Evolutionary conservation across 1,284 basidiomycete genomes (phyloP).

Genomic region (Filobasidium uniguttulatum): DNA sequence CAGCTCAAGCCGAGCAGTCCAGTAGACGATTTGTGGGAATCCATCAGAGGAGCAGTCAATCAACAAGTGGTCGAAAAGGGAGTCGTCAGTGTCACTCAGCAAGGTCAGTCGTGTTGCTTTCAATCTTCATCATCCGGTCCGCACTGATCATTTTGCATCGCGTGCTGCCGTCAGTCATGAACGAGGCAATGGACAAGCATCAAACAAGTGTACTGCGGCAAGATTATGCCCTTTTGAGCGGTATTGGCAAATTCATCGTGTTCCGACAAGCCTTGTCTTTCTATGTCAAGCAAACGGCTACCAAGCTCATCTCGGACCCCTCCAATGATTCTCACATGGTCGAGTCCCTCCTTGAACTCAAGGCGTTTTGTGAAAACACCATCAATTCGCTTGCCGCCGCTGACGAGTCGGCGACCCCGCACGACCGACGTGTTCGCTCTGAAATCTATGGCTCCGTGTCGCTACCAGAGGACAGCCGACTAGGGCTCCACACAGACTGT

Average conservation of each 20-base stretch:
- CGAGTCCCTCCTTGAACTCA: slow-evolving; percentile 56
- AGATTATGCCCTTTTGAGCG: slow-evolving; percentile 52
- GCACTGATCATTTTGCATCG: background rate
- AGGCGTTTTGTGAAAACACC: slow-evolving; percentile 47
- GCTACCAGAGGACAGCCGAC: background rate
- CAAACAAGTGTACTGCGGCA: slow-evolving; percentile 43
- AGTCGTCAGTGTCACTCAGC: slow-evolving; percentile 1
- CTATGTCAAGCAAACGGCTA: slow-evolving; percentile 37
- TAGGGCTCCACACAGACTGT: slow-evolving; percentile 33
- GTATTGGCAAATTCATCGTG: slow-evolving; percentile 46
- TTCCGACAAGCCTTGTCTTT: slow-evolving; percentile 52
- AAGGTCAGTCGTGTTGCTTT: background rate
- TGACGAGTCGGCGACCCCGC: background rate
- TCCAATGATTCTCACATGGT: slow-evolving; percentile 60
- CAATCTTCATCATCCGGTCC: background rate
- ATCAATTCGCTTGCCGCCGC: slow-evolving; percentile 45
- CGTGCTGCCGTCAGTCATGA: slow-evolving; percentile 41
- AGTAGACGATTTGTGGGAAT: slow-evolving; percentile 5
- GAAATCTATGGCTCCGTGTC: too few species aligned
- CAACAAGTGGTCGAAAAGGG: slow-evolving; percentile 1
- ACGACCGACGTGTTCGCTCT: background rate
- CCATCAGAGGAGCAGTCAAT: slow-evolving; percentile 1
- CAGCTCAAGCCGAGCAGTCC: background rate
- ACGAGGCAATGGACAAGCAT: slow-evolving; percentile 45
- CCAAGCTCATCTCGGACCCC: slow-evolving; percentile 35